Evolutionary conservation across 164 flowering plant species (phyloP).

Genomic region (Stephania yunnanensis): DNA sequence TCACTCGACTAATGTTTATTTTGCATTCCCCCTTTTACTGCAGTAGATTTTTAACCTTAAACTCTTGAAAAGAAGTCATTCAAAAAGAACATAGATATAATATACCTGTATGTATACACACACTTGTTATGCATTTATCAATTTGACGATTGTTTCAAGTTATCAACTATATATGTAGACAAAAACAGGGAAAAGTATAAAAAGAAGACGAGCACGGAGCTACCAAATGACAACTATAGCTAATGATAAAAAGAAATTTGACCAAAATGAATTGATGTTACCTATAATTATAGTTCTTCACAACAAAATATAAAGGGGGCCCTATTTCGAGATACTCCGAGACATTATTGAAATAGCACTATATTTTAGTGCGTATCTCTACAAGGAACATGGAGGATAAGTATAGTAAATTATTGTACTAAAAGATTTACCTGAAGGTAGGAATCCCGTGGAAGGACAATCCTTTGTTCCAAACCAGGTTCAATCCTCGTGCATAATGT

Average conservation of each 20-base stretch:
- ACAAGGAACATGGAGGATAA: background rate
- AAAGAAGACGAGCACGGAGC: background rate
- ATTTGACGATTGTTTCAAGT: no score
- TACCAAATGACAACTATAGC: background rate
- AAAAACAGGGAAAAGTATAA: background rate
- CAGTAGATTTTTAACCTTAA: background rate
- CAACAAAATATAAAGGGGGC: conserved; percentile 94
- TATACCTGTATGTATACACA: no score
- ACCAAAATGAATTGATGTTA: conserved; percentile 17
- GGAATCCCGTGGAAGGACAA: conserved; percentile 94
- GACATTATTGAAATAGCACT: conserved; percentile 86
- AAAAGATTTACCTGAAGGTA: conserved; percentile 77
- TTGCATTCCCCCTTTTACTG: background rate
- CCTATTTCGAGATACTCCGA: conserved; percentile 88
- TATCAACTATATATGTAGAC: no score
- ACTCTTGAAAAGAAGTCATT: background rate
- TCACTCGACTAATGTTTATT: background rate
- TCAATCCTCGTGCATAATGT: conserved; percentile 84
- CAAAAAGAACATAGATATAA: no score
- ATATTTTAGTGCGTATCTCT: background rate
- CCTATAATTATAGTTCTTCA: conserved; percentile 92
- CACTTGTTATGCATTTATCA: no score
- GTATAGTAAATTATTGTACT: background rate
- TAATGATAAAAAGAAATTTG: background rate
- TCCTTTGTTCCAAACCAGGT: conserved; percentile 90